Evolutionary conservation across 106 monocot species (phyloP), one percentile per base, ranked within the genome.

Genomic region (Acanthochlamys bracteata): DNA sequence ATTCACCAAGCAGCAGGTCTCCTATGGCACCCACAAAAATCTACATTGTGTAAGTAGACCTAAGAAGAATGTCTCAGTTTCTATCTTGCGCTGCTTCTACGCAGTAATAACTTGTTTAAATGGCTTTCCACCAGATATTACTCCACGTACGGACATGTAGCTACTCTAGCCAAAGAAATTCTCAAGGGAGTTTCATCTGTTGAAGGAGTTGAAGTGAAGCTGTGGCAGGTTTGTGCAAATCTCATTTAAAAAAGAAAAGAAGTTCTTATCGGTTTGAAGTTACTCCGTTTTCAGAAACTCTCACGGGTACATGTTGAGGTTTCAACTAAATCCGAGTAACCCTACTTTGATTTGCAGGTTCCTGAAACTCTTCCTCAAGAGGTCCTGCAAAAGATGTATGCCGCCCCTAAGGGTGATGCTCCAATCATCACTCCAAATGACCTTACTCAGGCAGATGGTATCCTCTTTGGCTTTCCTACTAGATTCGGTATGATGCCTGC

Each of bases 101-200:
- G n/a, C 26, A 33, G 4, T 33, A 6, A 33, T 1, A 33, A 33
- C 1, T 6, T 81, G 78, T n/a, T 33, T 33, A 3, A 33, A 33
- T 33, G 1, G 6, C n/a, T 86, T 20, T 16, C 16, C 25, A 7
- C 20, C 67, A 86, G 86, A 75, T 86, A 79, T 63, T 86, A 86
- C 60, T 86, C 86, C 58, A 86, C 78, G 78, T 86, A 86, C 61
- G 86, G 86, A 13, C 86, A 86, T 82, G 86, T 86, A 59, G 78
- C 65, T 52, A 86, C 76, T 58, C 23, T 86, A 70, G 86, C 86
- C 0, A 78, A 86, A 39, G 86, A 82, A 71, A 82, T 86, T 24
- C 74, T 73, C 27, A 86, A 82, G 59, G 86, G 86, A 63, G 86
- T 73, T 10, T 72, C 66, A 55, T 82, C 86, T 65, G 69, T 86